Base-by-base conservation (phyloP, 768 basidiomycete genomes). In the Hydnomerulius pinastri region DNA sequence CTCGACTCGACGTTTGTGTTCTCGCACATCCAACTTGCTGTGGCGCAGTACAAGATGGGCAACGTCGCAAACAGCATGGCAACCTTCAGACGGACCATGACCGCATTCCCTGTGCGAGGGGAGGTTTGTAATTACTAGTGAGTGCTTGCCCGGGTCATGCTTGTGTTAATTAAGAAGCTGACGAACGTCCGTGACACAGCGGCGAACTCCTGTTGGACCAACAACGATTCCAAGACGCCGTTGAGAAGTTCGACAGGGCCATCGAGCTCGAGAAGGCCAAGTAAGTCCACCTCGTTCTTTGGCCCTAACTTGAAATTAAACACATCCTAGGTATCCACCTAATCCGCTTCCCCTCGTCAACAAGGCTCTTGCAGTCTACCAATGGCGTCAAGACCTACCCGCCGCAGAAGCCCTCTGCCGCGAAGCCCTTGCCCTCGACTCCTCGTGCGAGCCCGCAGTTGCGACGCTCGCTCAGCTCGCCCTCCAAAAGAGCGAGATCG, bases 111-210 rank as follows among this genome's bases (percentile, higher is more conserved):
- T 6, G 75, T 86, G 17, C 77, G 85, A 50, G 92, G 89, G 61
- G 95, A 97, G 71, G 91, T 92, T 2, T 83, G 86, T 55, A 97
- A 97, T 70, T 98, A 98, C 73, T 97, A 95, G 93, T 95, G 59
- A 51, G 86, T 77, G 18, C 25, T 8, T 5, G n/a, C 3, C 12
- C 4, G 21, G 8, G 1, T 2, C 15, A 17, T 43, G 1, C 25
- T 12, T 20, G 8, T 51, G 2, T 9, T 6, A 7, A 1, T 12
- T 24, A 4, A 15, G 32, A 12, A 17, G 4, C 36, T 51, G 21
- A 51, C 33, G 6, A 6, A 23, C 25, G 25, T 52, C 3, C 38
- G 36, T 27, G 17, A 30, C 42, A 15, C 43, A 98, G 96, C 57
- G 96, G 96, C 43, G 97, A 99, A 70, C 79, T 99, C 12, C 76